Base-by-base conservation (phyloP, 352 stramenopile genomes). In the Nothophytophthora sp. region DNA sequence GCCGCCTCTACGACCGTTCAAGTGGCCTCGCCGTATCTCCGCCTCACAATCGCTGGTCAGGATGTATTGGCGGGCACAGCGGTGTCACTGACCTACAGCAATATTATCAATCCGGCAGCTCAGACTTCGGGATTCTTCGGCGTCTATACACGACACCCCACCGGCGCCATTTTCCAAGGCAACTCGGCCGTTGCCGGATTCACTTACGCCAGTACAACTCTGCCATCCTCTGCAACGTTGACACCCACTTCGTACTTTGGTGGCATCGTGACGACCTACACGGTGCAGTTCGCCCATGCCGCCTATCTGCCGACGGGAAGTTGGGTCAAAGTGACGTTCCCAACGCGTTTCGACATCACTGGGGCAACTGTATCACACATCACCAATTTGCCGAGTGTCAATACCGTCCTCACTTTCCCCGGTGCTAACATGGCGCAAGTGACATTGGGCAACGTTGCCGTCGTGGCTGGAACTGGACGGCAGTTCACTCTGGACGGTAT, bases 91-190 rank as follows among this genome's bases (percentile, higher is more conserved):
- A 70, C 59, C 4, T 81, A 81, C 40, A 50, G 51, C 12, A 55
- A 63, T 6, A 77, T 89, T 20, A 80, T 76, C 40, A 85, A 85
- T 22, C 69, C 77, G 16, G 80, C 76, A 9, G 70, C 56, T 4
- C 71, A 76, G 33, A 18, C 43, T 2, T 55, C 61, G 0, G 58
- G 57, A 15, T 9, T 42, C 18, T 88, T 88, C 34, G 51, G 37
- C 0, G 60, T 86, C 27, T 64, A 75, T 20, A 85, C 74, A 11
- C 71, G 70, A 10, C 57, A 88, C 32, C 35, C 56, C 3, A 45
- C 54, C 0, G 63, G 60, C 2, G 49, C 47, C 16, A 68, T 87
- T 13, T 67, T 84, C 23, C 65, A 88, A 44, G 60, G 73, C 28
- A 67, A 63, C 27, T 47, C 54, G 2, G 44, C 25, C 5, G 37